A percentile compares a stretch with the other conserved stretches of the same genome.
phyloP scores from a whole-genome alignment of 2,329 filamentous ascomycete genomes.

The Plenodomus biglobosus region DNA sequence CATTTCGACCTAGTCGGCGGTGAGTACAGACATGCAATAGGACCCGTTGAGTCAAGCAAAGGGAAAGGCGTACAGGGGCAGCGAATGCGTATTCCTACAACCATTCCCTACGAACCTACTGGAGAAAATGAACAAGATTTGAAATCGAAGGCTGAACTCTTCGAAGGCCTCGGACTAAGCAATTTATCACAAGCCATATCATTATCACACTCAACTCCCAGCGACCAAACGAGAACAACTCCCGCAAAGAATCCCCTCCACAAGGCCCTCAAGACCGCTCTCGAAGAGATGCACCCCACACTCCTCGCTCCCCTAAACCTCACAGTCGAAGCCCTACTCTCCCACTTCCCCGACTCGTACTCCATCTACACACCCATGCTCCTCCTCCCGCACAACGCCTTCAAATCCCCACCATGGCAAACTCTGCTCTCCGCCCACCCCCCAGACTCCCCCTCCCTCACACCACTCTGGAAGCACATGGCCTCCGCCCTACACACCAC shows the following conservation, averaged over 20 bases:
- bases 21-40: background rate
- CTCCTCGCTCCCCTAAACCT: conserved; percentile 18
- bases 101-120: conserved; percentile 3
- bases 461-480: conserved; percentile 30
- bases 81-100: conserved; percentile 28
- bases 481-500: conserved; percentile 50
- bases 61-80: background rate
- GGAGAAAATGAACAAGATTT: background rate
- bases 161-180: conserved; percentile 12
- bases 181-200: conserved; percentile 4
- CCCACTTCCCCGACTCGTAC: conserved; percentile 48
- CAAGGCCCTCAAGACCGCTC: conserved; percentile 21
- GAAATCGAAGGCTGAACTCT: conserved; percentile 3
- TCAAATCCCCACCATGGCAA: conserved; percentile 43
- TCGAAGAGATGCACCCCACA: conserved; percentile 12
- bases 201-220: too few relatives aligned
- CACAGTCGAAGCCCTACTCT: conserved; percentile 17
- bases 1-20: background rate
- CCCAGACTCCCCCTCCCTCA: conserved; percentile 27
- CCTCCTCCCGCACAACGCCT: conserved; percentile 55
- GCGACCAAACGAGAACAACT: background rate
- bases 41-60: too few relatives aligned
- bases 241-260: conserved; percentile 24
- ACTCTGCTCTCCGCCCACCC: conserved; percentile 29
- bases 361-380: conserved; percentile 61